phyloP scores from a whole-genome alignment of 2,329 filamentous ascomycete genomes.

The Pleomassaria siparia region DNA sequence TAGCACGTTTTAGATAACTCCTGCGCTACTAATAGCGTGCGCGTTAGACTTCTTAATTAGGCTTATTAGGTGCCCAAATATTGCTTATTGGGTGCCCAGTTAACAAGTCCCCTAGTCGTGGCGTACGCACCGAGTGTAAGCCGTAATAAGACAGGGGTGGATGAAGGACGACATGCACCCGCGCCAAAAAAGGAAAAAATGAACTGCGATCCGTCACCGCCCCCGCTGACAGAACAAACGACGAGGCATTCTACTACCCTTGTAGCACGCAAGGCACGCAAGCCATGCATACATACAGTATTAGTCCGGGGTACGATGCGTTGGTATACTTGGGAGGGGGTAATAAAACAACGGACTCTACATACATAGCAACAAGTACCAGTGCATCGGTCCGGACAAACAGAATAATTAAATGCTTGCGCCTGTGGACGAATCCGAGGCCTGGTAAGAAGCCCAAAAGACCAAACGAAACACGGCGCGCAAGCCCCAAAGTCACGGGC shows the following conservation, averaged over 20 bases:
- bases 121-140: slow-evolving; percentile 14
- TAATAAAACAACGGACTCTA: background rate
- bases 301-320: background rate
- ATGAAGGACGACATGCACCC: background rate
- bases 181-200: too few relatives aligned
- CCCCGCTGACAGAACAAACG: background rate
- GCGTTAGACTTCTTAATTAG: too few relatives aligned
- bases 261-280: too few relatives aligned
- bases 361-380: too few relatives aligned
- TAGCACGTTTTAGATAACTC: too few relatives aligned
- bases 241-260: slow-evolving; percentile 1
- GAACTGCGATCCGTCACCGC: background rate
- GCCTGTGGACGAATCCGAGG: background rate
- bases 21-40: too few relatives aligned
- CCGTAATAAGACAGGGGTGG: slow-evolving; percentile 5
- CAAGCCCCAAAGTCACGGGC: background rate
- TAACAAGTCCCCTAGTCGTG: too few relatives aligned
- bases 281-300: too few relatives aligned
- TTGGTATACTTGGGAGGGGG: background rate
- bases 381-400: background rate
- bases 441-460: background rate
- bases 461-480: slow-evolving; percentile 2
- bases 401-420: background rate
- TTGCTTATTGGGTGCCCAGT: too few relatives aligned
- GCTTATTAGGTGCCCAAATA: too few relatives aligned